Base-by-base conservation (phyloP, 805 yeast genomes). In the Starmerella apis region DNA sequence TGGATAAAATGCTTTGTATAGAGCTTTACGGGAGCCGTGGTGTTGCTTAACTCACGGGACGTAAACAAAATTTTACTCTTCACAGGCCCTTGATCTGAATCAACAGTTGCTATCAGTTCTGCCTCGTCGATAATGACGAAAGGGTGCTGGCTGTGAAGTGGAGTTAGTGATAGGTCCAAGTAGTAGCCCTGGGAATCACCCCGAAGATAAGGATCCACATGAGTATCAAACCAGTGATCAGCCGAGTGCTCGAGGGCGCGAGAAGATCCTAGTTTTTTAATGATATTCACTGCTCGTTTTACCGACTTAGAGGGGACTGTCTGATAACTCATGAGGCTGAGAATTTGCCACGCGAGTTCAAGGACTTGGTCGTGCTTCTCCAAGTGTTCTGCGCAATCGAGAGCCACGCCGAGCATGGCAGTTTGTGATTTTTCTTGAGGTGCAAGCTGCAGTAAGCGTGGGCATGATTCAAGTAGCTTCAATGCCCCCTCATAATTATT, bases 351-450 rank as follows among this genome's bases (percentile, higher is more conserved):
- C 0, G 68, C 57, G 14, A 61, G 56, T 4, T 55, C 61, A 22
- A 68, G 53, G 14, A 61, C 59, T 10, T 61, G 58, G 2, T 57
- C 45, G 49, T 59, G 14, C 48, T 56, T 48, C 1, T 48, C 59
- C 20, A 64, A 59, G 33, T 52, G 57, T 56, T 41, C 57, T 32
- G 87, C 69, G 58, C 95, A 86, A 35, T 78, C 78, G 25, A 84
- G 72, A 60, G 81, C 86, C 1, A 80, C 69, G 56, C 77, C 78
- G 33, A 86, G 69, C 16, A 90, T 86, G 77, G 41, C 68, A 64
- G 46, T 75, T 14, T 25, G 18, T 9, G 37, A 43, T 25, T 20
- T 22, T 37, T 20, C 28, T 48, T 31, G 47, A 3, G 33, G 33
- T 6, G 44, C 32, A 9, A n/a, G 33, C 18, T 7, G 16, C 14